These are phyloP conservation scores for Candida nonsorbophila DNA, from an alignment of 805 yeast species.

Conservation along the genomic window DNA sequence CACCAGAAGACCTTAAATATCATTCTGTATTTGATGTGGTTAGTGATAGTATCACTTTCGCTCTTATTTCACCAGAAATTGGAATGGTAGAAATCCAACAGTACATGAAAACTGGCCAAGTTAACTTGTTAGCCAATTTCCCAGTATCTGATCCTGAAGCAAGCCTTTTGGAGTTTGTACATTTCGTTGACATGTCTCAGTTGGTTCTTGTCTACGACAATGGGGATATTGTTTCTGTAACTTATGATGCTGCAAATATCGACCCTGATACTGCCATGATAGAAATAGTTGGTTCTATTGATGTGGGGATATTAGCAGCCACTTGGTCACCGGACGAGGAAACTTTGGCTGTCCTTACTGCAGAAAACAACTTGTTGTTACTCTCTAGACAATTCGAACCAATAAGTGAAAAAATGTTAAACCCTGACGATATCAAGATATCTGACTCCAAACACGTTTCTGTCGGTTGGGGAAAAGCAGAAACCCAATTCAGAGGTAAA, in stretches of 20 bases:
- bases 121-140: constrained; percentile 55
- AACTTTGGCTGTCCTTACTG: constrained; percentile 64
- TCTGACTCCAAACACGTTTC: constrained; percentile 76
- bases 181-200: constrained; percentile 65
- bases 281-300: constrained; percentile 82
- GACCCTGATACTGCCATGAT: constrained; percentile 53
- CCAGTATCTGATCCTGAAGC: constrained; percentile 35
- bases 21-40: constrained; percentile 66
- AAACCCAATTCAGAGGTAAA: constrained; percentile 92
- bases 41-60: constrained; percentile 66
- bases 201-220: constrained; percentile 60
- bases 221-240: constrained; percentile 73
- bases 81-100: constrained; percentile 72
- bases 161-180: constrained; percentile 50
- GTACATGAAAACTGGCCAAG: constrained; percentile 59
- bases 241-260: constrained; percentile 43
- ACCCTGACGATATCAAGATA: constrained; percentile 54
- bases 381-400: constrained; percentile 79
- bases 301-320: constrained; percentile 67
- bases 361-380: constrained; percentile 53
- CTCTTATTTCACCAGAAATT: constrained; percentile 48
- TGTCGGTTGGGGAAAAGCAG: constrained; percentile 98
- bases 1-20: constrained; percentile 13
- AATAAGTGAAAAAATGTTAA: constrained; percentile 56
- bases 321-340: constrained; percentile 93